phyloP scores from a whole-genome alignment of 2,329 filamentous ascomycete genomes.

The Lachnellula hyalina region DNA sequence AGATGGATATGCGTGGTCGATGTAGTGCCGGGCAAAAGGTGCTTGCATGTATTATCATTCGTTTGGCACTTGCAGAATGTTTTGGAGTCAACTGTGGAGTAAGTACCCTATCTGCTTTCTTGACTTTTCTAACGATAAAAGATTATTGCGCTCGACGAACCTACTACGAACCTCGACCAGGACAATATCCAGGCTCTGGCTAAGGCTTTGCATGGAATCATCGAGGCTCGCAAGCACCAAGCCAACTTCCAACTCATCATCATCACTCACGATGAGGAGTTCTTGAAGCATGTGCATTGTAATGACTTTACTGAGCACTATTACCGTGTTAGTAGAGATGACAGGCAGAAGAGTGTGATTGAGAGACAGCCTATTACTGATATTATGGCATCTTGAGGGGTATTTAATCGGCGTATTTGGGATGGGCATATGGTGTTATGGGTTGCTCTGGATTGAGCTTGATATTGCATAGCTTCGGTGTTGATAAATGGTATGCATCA shows the following conservation, averaged over 20 bases:
- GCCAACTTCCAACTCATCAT: constrained; percentile 97
- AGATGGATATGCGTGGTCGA: constrained; percentile 99
- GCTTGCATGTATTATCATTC: constrained; percentile 94
- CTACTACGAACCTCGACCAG: constrained; percentile 90
- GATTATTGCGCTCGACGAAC: constrained; percentile 93
- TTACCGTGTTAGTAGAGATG: constrained; percentile 78
- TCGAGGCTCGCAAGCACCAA: constrained; percentile 75
- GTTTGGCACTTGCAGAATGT: constrained; percentile 89
- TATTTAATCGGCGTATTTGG: neutral
- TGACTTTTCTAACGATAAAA: constrained; percentile 13
- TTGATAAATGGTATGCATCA: neutral
- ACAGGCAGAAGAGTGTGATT: constrained; percentile 83
- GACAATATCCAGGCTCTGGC: constrained; percentile 93
- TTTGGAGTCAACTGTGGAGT: constrained; percentile 90
- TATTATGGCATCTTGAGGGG: neutral
- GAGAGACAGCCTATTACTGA: constrained; percentile 45
- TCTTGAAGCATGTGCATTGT: constrained; percentile 87
- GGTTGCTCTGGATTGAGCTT: neutral
- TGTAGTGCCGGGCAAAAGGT: constrained; percentile 97
- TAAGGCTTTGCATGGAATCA: constrained; percentile 79
- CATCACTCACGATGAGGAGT: constrained; percentile 98
- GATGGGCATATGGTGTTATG: neutral
- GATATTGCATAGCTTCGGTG: neutral
- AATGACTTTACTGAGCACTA: constrained; percentile 90
- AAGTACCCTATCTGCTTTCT: constrained; percentile 16